Conservation (phyloP, 768 basidiomycete genomes). For the Boletus patriciae region DNA sequence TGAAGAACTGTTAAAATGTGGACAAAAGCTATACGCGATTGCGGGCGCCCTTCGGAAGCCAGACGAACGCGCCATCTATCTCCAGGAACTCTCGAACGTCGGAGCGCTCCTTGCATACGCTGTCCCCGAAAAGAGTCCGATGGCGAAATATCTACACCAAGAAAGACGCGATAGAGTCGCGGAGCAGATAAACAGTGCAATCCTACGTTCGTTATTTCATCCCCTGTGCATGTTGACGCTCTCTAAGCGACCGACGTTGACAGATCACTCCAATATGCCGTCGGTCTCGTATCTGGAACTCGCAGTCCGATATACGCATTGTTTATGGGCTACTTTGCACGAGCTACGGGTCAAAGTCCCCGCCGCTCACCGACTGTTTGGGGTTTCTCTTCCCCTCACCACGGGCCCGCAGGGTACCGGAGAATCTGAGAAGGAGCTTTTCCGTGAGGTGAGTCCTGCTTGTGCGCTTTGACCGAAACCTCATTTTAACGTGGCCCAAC, state of each 20-base stretch:
- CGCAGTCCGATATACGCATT: conserved; percentile 62
- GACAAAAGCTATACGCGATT: conserved; percentile 66
- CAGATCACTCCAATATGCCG: conserved; percentile 53
- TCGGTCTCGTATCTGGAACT: conserved; percentile 64
- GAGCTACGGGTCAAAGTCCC: conserved; percentile 49
- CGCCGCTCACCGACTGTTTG: conserved; percentile 38
- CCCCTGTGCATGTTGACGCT: neutral
- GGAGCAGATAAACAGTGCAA: conserved; percentile 84
- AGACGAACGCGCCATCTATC: conserved; percentile 59
- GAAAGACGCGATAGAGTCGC: conserved; percentile 79
- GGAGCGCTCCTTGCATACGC: conserved; percentile 81
- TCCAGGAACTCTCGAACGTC: conserved; percentile 71
- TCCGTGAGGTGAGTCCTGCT: conserved; percentile 36
- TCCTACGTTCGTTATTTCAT: conserved; percentile 60
- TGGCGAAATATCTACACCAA: conserved; percentile 73
- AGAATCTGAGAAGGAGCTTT: conserved; percentile 35
- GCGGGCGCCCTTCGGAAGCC: conserved; percentile 56
- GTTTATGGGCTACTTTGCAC: conserved; percentile 57
- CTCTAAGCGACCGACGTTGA: conserved; percentile 4
- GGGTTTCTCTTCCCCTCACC: conserved; percentile 46
- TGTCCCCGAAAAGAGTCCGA: conserved; percentile 72
- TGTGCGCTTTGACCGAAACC: neutral
- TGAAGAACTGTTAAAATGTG: conserved; percentile 53
- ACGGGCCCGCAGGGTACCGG: conserved; percentile 19
- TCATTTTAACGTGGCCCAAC: neutral